Evolutionary conservation across 164 flowering plant genomes (phyloP), one percentile per base, ranked within the genome.

Genomic region (Nymphaea colorata): DNA sequence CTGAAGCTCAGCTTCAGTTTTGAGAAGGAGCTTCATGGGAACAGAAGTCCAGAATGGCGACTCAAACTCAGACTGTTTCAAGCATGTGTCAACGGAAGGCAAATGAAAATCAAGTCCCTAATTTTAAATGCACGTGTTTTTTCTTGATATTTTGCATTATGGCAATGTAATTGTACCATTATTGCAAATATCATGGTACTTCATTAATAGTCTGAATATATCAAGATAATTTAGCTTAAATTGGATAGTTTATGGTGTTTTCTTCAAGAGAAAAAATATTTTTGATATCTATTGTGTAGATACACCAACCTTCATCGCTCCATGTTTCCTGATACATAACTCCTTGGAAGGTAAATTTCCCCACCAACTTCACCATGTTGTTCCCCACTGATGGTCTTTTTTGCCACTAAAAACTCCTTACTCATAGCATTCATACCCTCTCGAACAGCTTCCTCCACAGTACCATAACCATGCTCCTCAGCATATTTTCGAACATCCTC

Each of bases 371-470:
- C 98, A 75, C 98, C 98, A 72, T 92, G 94, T 67, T 95, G 99
- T 70, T 95, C 99, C 64, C 98, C 99, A 72, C 91, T 92, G 36
- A 86, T 75, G 43, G 95, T 95, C 77, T 95, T 95, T 81, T 81
- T 88, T 43, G 98, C 98, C 74, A 96, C 87, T 69, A 82, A 77
- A 76, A 95, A 95, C 72, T 85, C 90, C 2, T 93, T 91, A 81
- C 99, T 95, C 99, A 90, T 95, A 43, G 93, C 88, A 57, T 92
- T 97, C 99, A 95, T 95, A 59, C 99, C 99, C 0, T 71, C 83
- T 71, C 67, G 73, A 59, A 95, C 77, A 53, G 96, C 99, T 77
- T 95, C 99, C 74, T 95, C 99, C 11, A 87, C 89, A 74, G 72
- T 82, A 17, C 98, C 99, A 77, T 95, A 95, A 41, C 99, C 99